Evolutionary conservation across 352 stramenopile genomes (phyloP).

Genomic region (Globisporangium abappressorium): DNA sequence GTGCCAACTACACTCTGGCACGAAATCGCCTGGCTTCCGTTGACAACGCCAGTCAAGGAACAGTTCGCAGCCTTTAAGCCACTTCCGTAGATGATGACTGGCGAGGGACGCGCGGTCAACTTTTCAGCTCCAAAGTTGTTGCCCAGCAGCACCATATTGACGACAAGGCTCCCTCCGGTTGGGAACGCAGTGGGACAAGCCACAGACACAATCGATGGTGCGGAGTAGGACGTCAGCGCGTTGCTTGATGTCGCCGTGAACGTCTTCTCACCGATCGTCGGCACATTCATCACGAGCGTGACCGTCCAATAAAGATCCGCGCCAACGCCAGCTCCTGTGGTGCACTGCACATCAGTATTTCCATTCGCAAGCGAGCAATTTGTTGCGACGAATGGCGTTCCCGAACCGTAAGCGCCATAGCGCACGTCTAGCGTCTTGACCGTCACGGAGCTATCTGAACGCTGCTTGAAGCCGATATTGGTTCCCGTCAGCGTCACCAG

Average conservation of each 20-base stretch:
- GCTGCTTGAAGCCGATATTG: constrained; percentile 64
- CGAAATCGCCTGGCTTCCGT: constrained; percentile 26
- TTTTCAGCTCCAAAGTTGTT: constrained; percentile 34
- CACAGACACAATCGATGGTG: constrained; percentile 27
- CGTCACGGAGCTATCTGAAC: constrained; percentile 26
- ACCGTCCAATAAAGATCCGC: constrained; percentile 47
- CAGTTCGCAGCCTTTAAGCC: constrained; percentile 34
- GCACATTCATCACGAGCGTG: constrained; percentile 42
- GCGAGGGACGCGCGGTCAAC: constrained; percentile 14
- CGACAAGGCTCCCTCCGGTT: constrained; percentile 27
- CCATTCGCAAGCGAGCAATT: constrained; percentile 42
- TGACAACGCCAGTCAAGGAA: constrained; percentile 8
- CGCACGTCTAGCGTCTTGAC: constrained; percentile 39
- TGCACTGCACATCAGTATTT: constrained; percentile 46
- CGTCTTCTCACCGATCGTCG: constrained; percentile 28
- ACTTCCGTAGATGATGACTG: constrained; percentile 32
- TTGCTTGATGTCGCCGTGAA: constrained; percentile 39
- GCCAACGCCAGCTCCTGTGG: constrained; percentile 35
- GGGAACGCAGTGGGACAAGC: constrained; percentile 32
- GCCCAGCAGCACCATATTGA: constrained; percentile 42
- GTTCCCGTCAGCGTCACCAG: constrained; percentile 33
- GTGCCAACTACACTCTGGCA: constrained; percentile 38
- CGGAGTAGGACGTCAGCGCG: constrained; percentile 35
- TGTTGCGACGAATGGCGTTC: constrained; percentile 29
- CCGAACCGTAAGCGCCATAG: constrained; percentile 43